Evolutionary conservation across 1,284 basidiomycete species (phyloP).

Genomic region (Microbotryum lychnidis-dioicae): DNA sequence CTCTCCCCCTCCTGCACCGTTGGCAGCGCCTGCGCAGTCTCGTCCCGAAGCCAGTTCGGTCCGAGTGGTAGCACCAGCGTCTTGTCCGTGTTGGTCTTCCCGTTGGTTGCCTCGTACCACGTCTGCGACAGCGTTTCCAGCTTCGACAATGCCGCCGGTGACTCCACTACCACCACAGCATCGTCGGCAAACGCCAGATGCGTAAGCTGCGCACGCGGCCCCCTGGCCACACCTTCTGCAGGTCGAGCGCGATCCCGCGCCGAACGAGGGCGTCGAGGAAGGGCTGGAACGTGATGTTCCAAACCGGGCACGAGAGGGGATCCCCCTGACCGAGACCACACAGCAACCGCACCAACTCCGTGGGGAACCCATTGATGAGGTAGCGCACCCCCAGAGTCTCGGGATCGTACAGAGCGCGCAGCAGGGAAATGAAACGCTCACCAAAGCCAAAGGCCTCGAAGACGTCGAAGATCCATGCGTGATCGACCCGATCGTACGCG

Average conservation of each 20-base stretch:
- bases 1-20: background rate
- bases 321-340: slow-evolving; percentile 5
- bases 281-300: slow-evolving; percentile 6
- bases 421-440: background rate
- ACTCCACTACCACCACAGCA: background rate
- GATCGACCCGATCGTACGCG: slow-evolving; percentile 5
- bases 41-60: too few relatives aligned
- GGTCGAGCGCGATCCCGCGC: background rate
- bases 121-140: background rate
- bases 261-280: slow-evolving; percentile 5
- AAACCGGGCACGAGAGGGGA: slow-evolving; percentile 2
- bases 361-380: slow-evolving; percentile 5
- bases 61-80: too few relatives aligned
- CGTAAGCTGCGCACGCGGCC: background rate
- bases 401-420: background rate
- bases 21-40: background rate
- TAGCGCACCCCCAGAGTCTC: background rate
- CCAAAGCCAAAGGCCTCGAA: background rate
- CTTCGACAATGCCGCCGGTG: background rate
- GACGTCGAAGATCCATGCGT: slow-evolving; percentile 1
- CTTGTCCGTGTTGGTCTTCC: too few relatives aligned
- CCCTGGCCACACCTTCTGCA: too few relatives aligned
- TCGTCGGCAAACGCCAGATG: slow-evolving; percentile 7
- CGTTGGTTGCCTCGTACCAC: background rate
- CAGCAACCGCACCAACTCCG: background rate